Percentiles rank a stretch among this genome's conserved stretches.
Evolutionary conservation across 192 early-diverging fungal genomes (phyloP).

Genomic region (Funneliformis mosseae): DNA sequence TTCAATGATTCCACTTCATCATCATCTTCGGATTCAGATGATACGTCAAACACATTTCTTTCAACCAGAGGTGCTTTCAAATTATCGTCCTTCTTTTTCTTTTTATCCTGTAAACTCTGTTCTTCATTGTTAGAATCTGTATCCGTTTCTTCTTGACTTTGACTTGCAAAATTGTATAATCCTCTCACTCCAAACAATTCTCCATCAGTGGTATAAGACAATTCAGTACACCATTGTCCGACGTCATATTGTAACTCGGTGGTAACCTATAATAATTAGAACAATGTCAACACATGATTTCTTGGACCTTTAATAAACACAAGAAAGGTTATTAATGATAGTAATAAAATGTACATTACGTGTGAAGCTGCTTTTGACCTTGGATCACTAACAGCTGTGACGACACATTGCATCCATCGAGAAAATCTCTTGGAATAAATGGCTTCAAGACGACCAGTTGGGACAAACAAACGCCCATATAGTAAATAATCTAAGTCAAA

Average conservation of each 20-base stretch:
- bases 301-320: not conserved
- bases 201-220: slow-evolving; percentile 75
- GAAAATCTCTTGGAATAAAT: slow-evolving; percentile 61
- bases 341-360: slow-evolving; percentile 38
- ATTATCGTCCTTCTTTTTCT: not conserved
- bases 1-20: slow-evolving; percentile 35
- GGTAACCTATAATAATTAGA: slow-evolving; percentile 46
- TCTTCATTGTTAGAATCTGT: slow-evolving; percentile 30
- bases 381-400: slow-evolving; percentile 65
- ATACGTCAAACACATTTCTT: not conserved
- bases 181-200: slow-evolving; percentile 79
- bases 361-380: slow-evolving; percentile 50
- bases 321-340: not conserved
- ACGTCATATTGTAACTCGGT: slow-evolving; percentile 73
- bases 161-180: slow-evolving; percentile 72
- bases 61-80: not conserved
- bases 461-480: slow-evolving; percentile 73
- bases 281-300: not conserved
- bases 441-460: slow-evolving; percentile 69
- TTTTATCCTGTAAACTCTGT: not conserved
- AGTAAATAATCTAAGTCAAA: slow-evolving; percentile 61
- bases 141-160: not conserved
- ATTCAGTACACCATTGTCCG: slow-evolving; percentile 73
- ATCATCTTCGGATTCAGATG: slow-evolving; percentile 34
- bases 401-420: slow-evolving; percentile 54